These are phyloP conservation scores for Medicago lupulina DNA, from an alignment of 306 rosid genomes.

Conservation along the genomic window DNA sequence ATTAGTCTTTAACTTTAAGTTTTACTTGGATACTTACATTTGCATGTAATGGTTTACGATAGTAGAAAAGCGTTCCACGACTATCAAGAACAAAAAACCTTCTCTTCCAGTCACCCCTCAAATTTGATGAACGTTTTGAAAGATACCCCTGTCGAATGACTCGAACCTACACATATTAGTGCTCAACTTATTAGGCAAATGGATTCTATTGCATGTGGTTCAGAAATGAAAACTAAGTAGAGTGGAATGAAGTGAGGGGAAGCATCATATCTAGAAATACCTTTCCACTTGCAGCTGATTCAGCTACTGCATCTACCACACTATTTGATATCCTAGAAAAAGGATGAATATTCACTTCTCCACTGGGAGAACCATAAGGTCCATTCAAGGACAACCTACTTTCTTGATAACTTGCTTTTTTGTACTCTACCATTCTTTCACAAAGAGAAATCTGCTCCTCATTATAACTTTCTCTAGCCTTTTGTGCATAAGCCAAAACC, in stretches of 20 bases:
- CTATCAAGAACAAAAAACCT: constrained; percentile 86
- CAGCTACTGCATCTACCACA: constrained; percentile 66
- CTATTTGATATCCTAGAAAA: constrained; percentile 58
- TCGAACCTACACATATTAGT: constrained; percentile 58
- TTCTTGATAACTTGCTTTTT: constrained; percentile 55
- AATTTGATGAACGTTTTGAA: constrained; percentile 77
- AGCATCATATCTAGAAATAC: constrained; percentile 44
- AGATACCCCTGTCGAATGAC: constrained; percentile 83
- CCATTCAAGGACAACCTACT: constrained; percentile 56
- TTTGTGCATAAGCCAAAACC: constrained; percentile 71
- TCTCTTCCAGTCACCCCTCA: constrained; percentile 89
- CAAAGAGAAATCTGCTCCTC: constrained; percentile 68
- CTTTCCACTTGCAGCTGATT: constrained; percentile 77
- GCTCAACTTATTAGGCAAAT: constrained; percentile 2
- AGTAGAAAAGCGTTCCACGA: constrained; percentile 78
- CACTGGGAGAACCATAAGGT: constrained; percentile 44
- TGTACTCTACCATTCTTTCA: constrained; percentile 74
- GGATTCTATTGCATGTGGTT: neutral
- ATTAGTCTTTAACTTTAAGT: constrained; percentile 23
- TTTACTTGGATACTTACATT: constrained; percentile 59
- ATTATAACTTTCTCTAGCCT: constrained; percentile 75
- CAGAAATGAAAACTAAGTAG: neutral
- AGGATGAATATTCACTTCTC: constrained; percentile 57
- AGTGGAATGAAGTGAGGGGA: constrained; percentile 24
- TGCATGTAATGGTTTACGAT: constrained; percentile 71